Evolutionary conservation across 2,329 filamentous ascomycete species (phyloP).

Genomic region (Pseudocercospora vitis): DNA sequence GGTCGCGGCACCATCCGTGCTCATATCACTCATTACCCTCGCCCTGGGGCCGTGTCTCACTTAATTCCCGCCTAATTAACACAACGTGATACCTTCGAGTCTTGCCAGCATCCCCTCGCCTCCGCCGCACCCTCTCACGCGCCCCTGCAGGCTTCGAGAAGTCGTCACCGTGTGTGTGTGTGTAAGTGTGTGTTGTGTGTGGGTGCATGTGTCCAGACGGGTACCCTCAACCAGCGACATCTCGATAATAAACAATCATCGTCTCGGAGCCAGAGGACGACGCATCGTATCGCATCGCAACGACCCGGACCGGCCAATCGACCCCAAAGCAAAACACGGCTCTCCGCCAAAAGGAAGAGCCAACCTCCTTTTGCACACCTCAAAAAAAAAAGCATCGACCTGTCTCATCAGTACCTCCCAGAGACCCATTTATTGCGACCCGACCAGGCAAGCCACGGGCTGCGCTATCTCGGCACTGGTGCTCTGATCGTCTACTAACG

Average conservation of each 20-base stretch:
- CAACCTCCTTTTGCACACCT: constrained; percentile 24
- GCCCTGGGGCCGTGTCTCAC: constrained; percentile 26
- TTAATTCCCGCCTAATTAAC: constrained; percentile 29
- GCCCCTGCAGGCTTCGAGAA: constrained; percentile 13
- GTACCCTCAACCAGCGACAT: not conserved
- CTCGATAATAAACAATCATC: not conserved
- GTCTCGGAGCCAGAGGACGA: constrained; percentile 3
- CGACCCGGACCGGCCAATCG: constrained; percentile 23
- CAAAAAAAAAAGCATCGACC: constrained; percentile 30
- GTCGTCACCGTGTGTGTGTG: constrained; percentile 1
- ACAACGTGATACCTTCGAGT: constrained; percentile 19
- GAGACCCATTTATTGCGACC: constrained; percentile 27
- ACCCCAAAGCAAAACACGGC: no score
- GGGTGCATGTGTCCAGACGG: no score
- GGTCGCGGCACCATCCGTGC: constrained; percentile 23
- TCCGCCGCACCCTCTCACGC: constrained; percentile 10
- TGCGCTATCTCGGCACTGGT: constrained; percentile 37
- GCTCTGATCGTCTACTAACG: constrained; percentile 35
- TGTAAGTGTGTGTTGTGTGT: no score
- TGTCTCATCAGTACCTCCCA: constrained; percentile 34
- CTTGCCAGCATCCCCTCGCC: constrained; percentile 24
- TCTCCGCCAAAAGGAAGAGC: constrained; percentile 19
- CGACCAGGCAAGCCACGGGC: constrained; percentile 32
- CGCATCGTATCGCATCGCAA: constrained; percentile 22
- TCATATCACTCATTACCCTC: constrained; percentile 22